These are phyloP conservation scores for Chaetomiaceae sp. DNA, from an alignment of 2,329 filamentous ascomycete species.

Conservation along the genomic window DNA sequence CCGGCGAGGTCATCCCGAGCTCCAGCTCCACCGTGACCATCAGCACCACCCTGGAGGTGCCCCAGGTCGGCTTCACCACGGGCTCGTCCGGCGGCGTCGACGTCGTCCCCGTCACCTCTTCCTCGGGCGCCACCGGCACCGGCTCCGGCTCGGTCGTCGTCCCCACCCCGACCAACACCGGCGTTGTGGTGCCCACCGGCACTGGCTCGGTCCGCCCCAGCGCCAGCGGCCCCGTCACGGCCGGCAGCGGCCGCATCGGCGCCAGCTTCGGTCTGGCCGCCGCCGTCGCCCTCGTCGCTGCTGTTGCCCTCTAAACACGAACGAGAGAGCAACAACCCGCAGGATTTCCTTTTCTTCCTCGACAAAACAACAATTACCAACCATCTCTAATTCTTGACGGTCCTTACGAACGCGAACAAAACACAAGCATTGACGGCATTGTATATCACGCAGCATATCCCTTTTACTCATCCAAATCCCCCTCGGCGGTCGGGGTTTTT, in stretches of 20 bases:
- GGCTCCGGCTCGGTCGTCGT: constrained; percentile 20
- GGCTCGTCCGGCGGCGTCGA: constrained; percentile 33
- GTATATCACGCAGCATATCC: neutral
- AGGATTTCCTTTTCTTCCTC: constrained; percentile 6
- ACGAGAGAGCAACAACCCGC: too few relatives aligned
- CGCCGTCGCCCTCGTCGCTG: constrained; percentile 41
- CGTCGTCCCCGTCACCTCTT: constrained; percentile 38
- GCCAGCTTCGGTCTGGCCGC: constrained; percentile 43
- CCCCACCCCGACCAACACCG: constrained; percentile 25
- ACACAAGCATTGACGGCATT: neutral
- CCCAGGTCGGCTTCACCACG: constrained; percentile 48
- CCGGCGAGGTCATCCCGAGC: constrained; percentile 44
- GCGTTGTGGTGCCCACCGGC: constrained; percentile 35
- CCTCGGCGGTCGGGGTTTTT: neutral
- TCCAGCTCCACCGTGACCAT: constrained; percentile 45
- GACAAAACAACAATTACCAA: neutral
- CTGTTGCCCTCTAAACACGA: constrained; percentile 47
- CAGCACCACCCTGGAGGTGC: constrained; percentile 47
- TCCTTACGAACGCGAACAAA: constrained; percentile 44
- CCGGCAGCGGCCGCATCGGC: constrained; percentile 33
- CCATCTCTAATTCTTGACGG: constrained; percentile 54
- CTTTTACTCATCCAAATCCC: too few relatives aligned
- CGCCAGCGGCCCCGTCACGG: constrained; percentile 31
- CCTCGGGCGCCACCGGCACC: constrained; percentile 24
- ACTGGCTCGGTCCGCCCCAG: constrained; percentile 33